Evolutionary conservation across 345 rosid genomes (phyloP).

Genomic region (Triadica sebifera): DNA sequence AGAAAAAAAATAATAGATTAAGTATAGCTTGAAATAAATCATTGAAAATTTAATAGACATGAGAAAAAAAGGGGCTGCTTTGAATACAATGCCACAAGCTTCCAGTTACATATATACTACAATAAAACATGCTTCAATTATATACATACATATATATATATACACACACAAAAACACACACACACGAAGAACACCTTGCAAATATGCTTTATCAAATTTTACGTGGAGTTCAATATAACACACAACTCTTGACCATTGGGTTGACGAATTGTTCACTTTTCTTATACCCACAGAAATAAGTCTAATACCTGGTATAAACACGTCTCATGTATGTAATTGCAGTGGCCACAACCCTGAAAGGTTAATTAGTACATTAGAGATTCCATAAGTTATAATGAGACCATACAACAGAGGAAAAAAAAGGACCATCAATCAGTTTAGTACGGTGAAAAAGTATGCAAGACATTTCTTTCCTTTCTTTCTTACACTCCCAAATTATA

Average conservation of each 20-base stretch:
- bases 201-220: background rate
- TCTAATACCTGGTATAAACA: constrained; percentile 70
- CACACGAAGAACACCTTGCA: background rate
- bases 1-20: background rate
- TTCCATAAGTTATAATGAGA: constrained; percentile 3
- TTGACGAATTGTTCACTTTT: constrained; percentile 9
- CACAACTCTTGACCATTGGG: constrained; percentile 3
- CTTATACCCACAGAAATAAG: background rate
- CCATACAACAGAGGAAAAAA: background rate
- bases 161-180: no score
- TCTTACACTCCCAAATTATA: background rate
- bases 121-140: background rate
- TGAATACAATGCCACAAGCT: background rate
- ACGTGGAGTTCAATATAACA: background rate
- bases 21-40: background rate
- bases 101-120: background rate
- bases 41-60: background rate
- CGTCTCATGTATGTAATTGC: constrained; percentile 96
- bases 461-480: background rate
- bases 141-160: no score
- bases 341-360: constrained; percentile 89
- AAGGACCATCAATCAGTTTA: background rate
- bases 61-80: background rate
- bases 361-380: constrained; percentile 12
- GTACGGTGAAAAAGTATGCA: background rate